Evolutionary conservation across 2,329 filamentous ascomycete genomes (phyloP).

Genomic region (Ophiostoma triangulosporum): DNA sequence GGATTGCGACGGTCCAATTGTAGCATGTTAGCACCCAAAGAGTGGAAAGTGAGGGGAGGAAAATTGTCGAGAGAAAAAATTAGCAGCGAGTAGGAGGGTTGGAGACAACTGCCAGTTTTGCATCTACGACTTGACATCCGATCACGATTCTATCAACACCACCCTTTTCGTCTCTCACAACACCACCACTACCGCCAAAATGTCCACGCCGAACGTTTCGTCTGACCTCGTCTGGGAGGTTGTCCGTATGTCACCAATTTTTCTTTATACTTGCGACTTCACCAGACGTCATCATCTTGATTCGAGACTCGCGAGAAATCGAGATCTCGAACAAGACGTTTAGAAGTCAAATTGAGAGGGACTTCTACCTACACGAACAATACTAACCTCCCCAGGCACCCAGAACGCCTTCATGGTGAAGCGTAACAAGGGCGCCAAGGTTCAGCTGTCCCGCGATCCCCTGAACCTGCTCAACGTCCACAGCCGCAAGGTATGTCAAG

Average conservation of each 20-base stretch:
- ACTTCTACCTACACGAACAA: too few relatives aligned
- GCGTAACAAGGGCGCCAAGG: slow-evolving; percentile 64
- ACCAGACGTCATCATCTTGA: not conserved
- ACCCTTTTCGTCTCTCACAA: slow-evolving; percentile 2
- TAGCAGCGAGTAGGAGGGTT: slow-evolving; percentile 2
- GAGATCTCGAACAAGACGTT: too few relatives aligned
- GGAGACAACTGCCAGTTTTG: not conserved
- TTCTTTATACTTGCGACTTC: not conserved
- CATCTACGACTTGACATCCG: slow-evolving; percentile 2
- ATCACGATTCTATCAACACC: not conserved
- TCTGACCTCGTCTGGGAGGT: slow-evolving; percentile 90
- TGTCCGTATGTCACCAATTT: slow-evolving; percentile 56
- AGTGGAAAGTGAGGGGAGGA: slow-evolving; percentile 1
- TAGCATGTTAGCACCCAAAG: not conserved
- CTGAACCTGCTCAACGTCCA: slow-evolving; percentile 88
- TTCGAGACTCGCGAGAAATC: not conserved
- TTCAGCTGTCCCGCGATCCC: slow-evolving; percentile 87
- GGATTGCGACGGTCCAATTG: not conserved
- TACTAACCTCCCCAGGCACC: slow-evolving; percentile 44
- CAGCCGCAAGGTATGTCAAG: slow-evolving; percentile 63
- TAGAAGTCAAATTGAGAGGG: too few relatives aligned
- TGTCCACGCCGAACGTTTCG: slow-evolving; percentile 57
- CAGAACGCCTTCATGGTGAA: slow-evolving; percentile 89
- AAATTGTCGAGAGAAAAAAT: slow-evolving; percentile 13
- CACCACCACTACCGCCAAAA: slow-evolving; percentile 27